Conservation (phyloP, 345 rosid genomes). For the Cardiospermum halicacabum region DNA sequence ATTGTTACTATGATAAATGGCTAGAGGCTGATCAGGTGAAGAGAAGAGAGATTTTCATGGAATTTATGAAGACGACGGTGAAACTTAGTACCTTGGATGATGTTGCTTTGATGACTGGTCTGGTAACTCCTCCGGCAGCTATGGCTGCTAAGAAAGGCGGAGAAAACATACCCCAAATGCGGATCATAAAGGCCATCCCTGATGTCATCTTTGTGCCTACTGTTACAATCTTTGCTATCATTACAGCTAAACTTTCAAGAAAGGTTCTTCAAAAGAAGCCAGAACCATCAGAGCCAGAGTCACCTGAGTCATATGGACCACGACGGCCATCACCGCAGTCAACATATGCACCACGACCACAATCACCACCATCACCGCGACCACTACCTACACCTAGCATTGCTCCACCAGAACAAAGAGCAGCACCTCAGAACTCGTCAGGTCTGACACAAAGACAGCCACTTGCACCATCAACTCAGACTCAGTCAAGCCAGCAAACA, state of each 20-base stretch:
- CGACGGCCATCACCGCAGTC: too few relatives aligned
- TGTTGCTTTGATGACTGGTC: slow-evolving; percentile 49
- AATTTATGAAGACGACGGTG: slow-evolving; percentile 39
- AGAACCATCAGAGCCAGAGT: too few relatives aligned
- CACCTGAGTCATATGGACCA: too few relatives aligned
- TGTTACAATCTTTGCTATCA: slow-evolving; percentile 47
- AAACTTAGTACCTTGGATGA: slow-evolving; percentile 55
- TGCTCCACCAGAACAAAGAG: too few relatives aligned
- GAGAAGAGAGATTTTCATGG: slow-evolving; percentile 35
- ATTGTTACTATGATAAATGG: slow-evolving; percentile 43
- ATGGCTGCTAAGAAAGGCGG: slow-evolving; percentile 88
- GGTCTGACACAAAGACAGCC: too few relatives aligned
- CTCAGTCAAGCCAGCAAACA: neutral
- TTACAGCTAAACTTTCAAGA: slow-evolving; percentile 65
- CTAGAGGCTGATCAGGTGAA: slow-evolving; percentile 13
- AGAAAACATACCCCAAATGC: slow-evolving; percentile 70
- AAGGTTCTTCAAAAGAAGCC: slow-evolving; percentile 30
- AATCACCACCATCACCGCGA: too few relatives aligned
- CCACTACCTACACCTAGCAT: too few relatives aligned
- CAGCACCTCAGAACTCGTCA: too few relatives aligned
- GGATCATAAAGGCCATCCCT: slow-evolving; percentile 54
- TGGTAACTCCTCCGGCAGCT: slow-evolving; percentile 73
- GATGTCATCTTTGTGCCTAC: slow-evolving; percentile 83
- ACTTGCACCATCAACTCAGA: neutral
- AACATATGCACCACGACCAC: too few relatives aligned